Evolutionary conservation across 306 rosid species (phyloP), one percentile per base, ranked within the genome.

Genomic region (Pyrus betulifolia): DNA sequence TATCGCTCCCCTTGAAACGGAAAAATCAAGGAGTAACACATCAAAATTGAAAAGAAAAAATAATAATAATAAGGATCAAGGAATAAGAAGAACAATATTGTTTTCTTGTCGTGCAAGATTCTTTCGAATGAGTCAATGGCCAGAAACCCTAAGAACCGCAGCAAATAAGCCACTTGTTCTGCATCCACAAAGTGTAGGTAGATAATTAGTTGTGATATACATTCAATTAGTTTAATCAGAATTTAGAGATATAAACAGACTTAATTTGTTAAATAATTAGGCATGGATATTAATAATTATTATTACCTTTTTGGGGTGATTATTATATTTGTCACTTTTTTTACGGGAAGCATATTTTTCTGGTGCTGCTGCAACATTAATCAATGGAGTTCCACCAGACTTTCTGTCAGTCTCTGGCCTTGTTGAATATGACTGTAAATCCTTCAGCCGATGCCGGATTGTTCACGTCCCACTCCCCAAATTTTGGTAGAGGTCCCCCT

Each of bases 381-480:
- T 23, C 42, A 85, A 82, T 0, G 89, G 70, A 10, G 79, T 23
- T 3, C 76, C 87, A 30, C 88, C 93, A 8, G 83, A 79, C 85
- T 91, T 93, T 84, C 83, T 93, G 42, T 91, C 92, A 78, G n/a
- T 84, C 89, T 79, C 96, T 81, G 6, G 97, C 98, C 51, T 85
- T 85, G 82, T 90, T 84, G 88, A 93, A 93, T 74, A 93, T 90
- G 57, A 91, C 87, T 0, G 96, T 88, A 54, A 86, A 91, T 68
- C 96, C 97, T 71, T 91, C 93, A 1, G 96, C 94, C 22, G 96
- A 81, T 4, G 94, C 87, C 0, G 98, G 98, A 85, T 93, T 85
- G 2, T 91, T 91, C 70, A 86, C 96, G 83, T 93, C 98, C 96
- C 98, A 91, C 22, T 93, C 98, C n/a, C 98, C 98, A 46, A 90